These are phyloP conservation scores for Botrytis elliptica DNA, from an alignment of 2,329 filamentous ascomycete species.

Conservation along the genomic window DNA sequence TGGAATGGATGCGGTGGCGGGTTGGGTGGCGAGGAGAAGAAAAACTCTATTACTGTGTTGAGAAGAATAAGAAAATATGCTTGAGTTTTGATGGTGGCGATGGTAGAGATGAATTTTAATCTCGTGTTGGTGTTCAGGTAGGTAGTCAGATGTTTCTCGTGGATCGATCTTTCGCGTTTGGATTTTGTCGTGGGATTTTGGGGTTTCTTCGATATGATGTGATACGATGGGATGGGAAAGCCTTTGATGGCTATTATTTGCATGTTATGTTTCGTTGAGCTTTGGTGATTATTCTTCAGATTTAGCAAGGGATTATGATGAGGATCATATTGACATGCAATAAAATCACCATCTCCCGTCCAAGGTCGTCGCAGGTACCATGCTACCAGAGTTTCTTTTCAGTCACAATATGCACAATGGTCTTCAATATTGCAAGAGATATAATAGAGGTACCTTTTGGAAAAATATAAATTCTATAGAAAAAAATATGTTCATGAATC, in stretches of 20 bases:
- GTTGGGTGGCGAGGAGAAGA: background rate
- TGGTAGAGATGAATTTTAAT: background rate
- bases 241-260: background rate
- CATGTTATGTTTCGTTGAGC: background rate
- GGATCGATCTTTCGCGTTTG: background rate
- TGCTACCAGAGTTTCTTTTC: background rate
- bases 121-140: background rate
- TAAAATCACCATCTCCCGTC: background rate
- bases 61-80: background rate
- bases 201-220: rapidly evolving
- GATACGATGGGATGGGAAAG: background rate
- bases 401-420: background rate
- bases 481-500: background rate
- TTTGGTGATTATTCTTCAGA: background rate
- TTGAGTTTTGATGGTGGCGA: background rate
- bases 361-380: background rate
- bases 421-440: background rate
- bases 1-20: background rate
- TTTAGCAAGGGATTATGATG: background rate
- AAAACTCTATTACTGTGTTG: background rate
- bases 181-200: background rate
- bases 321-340: background rate
- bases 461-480: background rate
- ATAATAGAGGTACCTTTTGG: background rate
- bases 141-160: background rate